Conservation (phyloP, 2,329 filamentous ascomycete species). For the Alternaria angustiovoidea region DNA sequence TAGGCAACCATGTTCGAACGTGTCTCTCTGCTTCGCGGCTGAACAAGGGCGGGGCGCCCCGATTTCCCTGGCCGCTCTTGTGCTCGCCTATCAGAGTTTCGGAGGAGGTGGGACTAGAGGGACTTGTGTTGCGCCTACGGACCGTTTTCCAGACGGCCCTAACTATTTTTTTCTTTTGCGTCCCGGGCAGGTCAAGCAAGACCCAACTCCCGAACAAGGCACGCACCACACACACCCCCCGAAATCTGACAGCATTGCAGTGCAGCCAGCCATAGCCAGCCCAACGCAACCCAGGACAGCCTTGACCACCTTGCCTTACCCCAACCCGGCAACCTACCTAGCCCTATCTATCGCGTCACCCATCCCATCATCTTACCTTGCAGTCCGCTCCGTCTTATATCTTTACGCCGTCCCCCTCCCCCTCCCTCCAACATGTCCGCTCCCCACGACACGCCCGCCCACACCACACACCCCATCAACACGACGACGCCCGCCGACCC, state of each 20-base stretch:
- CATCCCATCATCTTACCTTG: constrained; percentile 16
- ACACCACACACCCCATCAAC: constrained; percentile 28
- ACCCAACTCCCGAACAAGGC: not conserved
- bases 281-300: too few relatives aligned
- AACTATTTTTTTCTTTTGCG: constrained; percentile 22
- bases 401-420: constrained; percentile 17
- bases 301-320: not conserved
- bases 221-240: not conserved
- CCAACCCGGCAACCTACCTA: constrained; percentile 17
- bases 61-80: constrained; percentile 12
- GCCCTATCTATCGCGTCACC: constrained; percentile 19
- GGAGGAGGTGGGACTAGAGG: not conserved
- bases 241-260: constrained; percentile 23
- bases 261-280: constrained; percentile 13
- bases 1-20: constrained; percentile 18
- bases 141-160: constrained; percentile 27
- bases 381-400: constrained; percentile 20
- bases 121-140: constrained; percentile 16
- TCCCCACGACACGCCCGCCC: constrained; percentile 31
- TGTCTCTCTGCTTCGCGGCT: constrained; percentile 15
- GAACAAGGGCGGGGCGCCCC: constrained; percentile 14
- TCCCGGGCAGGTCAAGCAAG: constrained; percentile 21
- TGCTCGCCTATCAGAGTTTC: constrained; percentile 14
- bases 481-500: constrained; percentile 28
- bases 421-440: constrained; percentile 45